These are phyloP conservation scores for Leccinellum rugosiceps DNA, from an alignment of 768 basidiomycete species.

Conservation along the genomic window DNA sequence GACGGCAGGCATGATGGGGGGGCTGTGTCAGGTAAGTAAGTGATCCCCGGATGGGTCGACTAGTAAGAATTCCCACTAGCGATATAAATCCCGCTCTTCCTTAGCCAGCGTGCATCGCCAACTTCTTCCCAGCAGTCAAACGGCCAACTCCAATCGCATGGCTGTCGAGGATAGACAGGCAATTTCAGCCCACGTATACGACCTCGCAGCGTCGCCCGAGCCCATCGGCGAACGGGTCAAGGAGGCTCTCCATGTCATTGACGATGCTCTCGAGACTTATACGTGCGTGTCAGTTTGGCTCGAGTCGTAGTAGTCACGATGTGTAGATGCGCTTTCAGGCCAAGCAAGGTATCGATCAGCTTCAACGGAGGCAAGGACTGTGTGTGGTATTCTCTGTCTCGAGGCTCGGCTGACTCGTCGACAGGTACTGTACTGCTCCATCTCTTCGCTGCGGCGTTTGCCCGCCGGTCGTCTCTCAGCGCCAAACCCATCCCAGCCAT, in stretches of 20 bases:
- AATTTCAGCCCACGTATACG: slow-evolving; percentile 59
- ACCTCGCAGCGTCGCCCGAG: slow-evolving; percentile 52
- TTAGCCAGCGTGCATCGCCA: slow-evolving; percentile 2
- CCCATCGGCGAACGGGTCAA: slow-evolving; percentile 59
- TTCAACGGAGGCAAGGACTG: slow-evolving; percentile 99
- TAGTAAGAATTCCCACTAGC: slow-evolving; percentile 17
- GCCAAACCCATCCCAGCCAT: slow-evolving; percentile 58
- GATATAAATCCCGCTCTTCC: neutral
- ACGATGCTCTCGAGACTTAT: slow-evolving; percentile 68
- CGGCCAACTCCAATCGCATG: slow-evolving; percentile 6
- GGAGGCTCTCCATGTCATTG: slow-evolving; percentile 81
- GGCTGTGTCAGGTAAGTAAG: neutral
- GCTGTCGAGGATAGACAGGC: slow-evolving; percentile 45
- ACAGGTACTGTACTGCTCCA: slow-evolving; percentile 94
- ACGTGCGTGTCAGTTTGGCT: slow-evolving; percentile 55
- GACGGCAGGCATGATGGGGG: slow-evolving; percentile 36
- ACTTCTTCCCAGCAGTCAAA: slow-evolving; percentile 3
- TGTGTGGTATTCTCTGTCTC: slow-evolving; percentile 36
- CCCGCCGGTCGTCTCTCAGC: slow-evolving; percentile 36
- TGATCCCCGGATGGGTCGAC: neutral
- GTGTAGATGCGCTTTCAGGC: slow-evolving; percentile 38
- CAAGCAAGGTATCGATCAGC: slow-evolving; percentile 75
- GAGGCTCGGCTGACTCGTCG: neutral
- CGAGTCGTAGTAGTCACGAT: neutral
- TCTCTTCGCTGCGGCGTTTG: slow-evolving; percentile 74